Base-by-base conservation (phyloP, 2,329 filamentous ascomycete species). In the Aspergillus niger region DNA sequence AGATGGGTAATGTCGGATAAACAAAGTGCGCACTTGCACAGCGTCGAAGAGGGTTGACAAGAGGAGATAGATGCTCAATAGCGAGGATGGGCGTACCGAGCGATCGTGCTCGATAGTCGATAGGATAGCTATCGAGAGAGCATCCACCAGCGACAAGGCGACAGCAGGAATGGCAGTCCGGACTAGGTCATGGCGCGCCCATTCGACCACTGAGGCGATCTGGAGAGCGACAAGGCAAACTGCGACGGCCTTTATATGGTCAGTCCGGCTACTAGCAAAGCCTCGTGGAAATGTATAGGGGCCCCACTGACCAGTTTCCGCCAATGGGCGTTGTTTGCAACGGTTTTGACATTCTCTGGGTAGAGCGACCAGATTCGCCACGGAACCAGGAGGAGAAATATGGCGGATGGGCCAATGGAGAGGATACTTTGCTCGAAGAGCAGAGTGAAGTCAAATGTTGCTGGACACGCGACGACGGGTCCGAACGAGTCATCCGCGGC, bases 11-110 rank as follows among this genome's bases (percentile, higher is more conserved):
- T 59, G 57, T 22, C 65, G 59, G 24, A 77, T 60, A 66, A 67
- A 75, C 36, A 74, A 61, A 3, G 75, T 81, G 26, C 80, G 74
- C 3, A 75, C 71, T 38, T 76, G 74, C n/a, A 72, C 73, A 8
- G 71, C 70, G 67, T 81, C 79, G 50, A 82, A 75, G 2, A 79
- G 30, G 8, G 76, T 59, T 1, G 79, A 76, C 48, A 80, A 57
- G 5, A 78, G 63, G 2, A 82, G 73, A 63, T 81, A 82, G 10
- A 76, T 51, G 52, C 65, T 32, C 68, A 77, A 61, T 17, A 70
- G 55, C 22, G 64, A 61, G 8, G 69, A 72, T 6, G 71, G 71
- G 17, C 66, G 63, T 5, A 69, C 58, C 3, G 69, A 70, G 15
- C 68, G 65, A 28, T 55, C 54, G 50, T 73, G 68, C 49, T 70